Evolutionary conservation across 2,329 filamentous ascomycete genomes (phyloP).

Genomic region (Aschersonia sp.): DNA sequence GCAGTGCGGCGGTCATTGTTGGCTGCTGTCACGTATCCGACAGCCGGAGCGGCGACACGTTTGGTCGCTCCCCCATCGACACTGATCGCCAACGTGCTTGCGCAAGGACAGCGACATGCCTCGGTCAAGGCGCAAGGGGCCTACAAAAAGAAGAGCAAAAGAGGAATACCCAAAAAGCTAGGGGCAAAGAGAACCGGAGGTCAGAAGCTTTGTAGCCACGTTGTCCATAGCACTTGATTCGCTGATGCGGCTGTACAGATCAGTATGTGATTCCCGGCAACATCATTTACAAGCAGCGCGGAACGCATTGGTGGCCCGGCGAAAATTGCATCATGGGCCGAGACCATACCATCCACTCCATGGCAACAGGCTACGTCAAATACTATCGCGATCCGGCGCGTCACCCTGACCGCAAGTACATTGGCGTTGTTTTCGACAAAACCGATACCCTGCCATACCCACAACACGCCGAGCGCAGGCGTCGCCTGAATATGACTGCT

Average conservation of each 20-base stretch:
- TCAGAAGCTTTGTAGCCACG: constrained; percentile 22
- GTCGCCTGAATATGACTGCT: constrained; percentile 61
- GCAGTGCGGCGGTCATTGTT: constrained; percentile 30
- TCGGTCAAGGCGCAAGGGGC: constrained; percentile 51
- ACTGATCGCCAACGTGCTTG: constrained; percentile 24
- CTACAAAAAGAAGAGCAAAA: constrained; percentile 49
- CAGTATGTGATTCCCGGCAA: constrained; percentile 92
- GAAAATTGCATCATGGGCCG: constrained; percentile 93
- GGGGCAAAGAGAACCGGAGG: constrained; percentile 89
- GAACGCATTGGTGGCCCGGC: constrained; percentile 86
- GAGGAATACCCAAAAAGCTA: constrained; percentile 62
- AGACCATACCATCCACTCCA: constrained; percentile 90
- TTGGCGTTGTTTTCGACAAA: constrained; percentile 81
- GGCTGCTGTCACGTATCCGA: constrained; percentile 17
- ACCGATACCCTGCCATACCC: constrained; percentile 68
- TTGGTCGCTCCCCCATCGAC: constrained; percentile 1
- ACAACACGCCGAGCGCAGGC: constrained; percentile 55
- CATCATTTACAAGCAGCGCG: constrained; percentile 95
- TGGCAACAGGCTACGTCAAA: constrained; percentile 77
- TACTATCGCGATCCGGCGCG: constrained; percentile 82
- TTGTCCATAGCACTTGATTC: not conserved
- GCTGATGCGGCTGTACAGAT: constrained; percentile 32
- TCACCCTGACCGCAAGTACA: constrained; percentile 84
- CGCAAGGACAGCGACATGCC: constrained; percentile 38
- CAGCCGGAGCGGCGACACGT: constrained; percentile 1